phyloP scores from a whole-genome alignment of 202 grass and related monocot species.

The Panicum hallii region DNA sequence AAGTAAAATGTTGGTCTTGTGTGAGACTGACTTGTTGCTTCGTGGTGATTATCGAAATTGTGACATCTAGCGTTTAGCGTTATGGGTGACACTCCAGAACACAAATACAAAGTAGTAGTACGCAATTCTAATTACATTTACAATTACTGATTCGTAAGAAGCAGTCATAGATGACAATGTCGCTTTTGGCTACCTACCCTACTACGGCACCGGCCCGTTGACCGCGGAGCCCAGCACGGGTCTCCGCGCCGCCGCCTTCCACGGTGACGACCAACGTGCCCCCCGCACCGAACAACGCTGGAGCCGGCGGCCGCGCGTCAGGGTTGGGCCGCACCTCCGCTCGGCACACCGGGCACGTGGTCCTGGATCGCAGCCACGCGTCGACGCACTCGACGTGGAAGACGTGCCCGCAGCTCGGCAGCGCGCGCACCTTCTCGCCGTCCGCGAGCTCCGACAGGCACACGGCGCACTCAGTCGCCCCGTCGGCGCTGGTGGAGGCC shows the following conservation, averaged over 20 bases:
- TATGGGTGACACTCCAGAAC: no score
- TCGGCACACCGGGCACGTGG: slow-evolving; percentile 71
- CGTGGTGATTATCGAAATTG: no score
- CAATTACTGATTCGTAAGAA: not conserved
- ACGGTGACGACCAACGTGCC: slow-evolving; percentile 47
- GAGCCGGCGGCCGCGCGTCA: not conserved
- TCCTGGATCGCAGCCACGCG: slow-evolving; percentile 62
- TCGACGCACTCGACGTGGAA: slow-evolving; percentile 87
- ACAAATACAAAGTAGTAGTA: no score
- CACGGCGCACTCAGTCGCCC: slow-evolving; percentile 50
- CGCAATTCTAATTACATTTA: no score
- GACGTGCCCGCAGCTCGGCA: slow-evolving; percentile 65
- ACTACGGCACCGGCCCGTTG: not conserved
- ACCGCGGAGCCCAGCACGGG: not conserved
- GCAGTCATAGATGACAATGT: not conserved
- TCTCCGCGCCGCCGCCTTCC: not conserved
- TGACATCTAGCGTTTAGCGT: no score
- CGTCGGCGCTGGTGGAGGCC: not conserved
- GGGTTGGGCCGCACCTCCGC: slow-evolving; percentile 44
- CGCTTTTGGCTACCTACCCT: not conserved
- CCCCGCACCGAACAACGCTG: slow-evolving; percentile 18
- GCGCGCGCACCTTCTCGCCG: slow-evolving; percentile 61
- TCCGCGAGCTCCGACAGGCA: slow-evolving; percentile 71
- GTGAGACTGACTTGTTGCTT: no score
- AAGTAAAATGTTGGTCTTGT: no score